Evolutionary conservation across 2,329 filamentous ascomycete species (phyloP).

Genomic region (Microdochium trichocladiopsis): DNA sequence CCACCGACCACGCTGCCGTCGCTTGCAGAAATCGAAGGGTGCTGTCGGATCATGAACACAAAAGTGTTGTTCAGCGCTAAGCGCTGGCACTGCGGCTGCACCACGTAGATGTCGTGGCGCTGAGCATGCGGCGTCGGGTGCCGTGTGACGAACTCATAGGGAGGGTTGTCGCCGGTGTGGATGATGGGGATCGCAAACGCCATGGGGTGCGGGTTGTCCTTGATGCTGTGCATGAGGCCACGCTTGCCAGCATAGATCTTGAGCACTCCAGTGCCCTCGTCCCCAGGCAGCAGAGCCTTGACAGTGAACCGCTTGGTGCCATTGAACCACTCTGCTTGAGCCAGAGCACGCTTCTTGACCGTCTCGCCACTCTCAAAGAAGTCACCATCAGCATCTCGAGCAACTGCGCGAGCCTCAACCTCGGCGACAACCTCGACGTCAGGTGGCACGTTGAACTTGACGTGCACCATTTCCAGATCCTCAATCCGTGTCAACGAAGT

Average conservation of each 20-base stretch:
- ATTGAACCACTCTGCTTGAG: constrained; percentile 85
- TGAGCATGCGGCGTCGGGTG: constrained; percentile 98
- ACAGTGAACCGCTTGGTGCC: constrained; percentile 88
- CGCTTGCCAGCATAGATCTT: constrained; percentile 93
- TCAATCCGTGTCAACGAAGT: constrained; percentile 81
- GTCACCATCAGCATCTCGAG: constrained; percentile 81
- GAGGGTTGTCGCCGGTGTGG: constrained; percentile 86
- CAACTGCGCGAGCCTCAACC: constrained; percentile 77
- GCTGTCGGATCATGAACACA: constrained; percentile 91
- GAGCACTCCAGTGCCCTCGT: constrained; percentile 80
- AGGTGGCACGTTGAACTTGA: constrained; percentile 79
- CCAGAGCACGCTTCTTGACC: constrained; percentile 76
- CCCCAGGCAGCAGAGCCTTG: constrained; percentile 84
- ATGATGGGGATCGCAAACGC: constrained; percentile 85
- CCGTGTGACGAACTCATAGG: constrained; percentile 85
- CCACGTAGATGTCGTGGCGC: constrained; percentile 92
- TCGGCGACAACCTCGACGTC: constrained; percentile 92
- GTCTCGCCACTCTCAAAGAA: constrained; percentile 87
- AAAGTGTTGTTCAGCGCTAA: constrained; percentile 95
- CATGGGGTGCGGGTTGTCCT: constrained; percentile 88
- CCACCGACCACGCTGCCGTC: constrained; percentile 34
- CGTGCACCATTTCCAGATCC: constrained; percentile 85
- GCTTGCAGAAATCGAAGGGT: constrained; percentile 52
- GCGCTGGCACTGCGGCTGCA: constrained; percentile 85
- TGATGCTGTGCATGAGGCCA: constrained; percentile 95